Evolutionary conservation across 78 protist genomes (phyloP).

Genomic region (Dictyostelium discoideum): DNA sequence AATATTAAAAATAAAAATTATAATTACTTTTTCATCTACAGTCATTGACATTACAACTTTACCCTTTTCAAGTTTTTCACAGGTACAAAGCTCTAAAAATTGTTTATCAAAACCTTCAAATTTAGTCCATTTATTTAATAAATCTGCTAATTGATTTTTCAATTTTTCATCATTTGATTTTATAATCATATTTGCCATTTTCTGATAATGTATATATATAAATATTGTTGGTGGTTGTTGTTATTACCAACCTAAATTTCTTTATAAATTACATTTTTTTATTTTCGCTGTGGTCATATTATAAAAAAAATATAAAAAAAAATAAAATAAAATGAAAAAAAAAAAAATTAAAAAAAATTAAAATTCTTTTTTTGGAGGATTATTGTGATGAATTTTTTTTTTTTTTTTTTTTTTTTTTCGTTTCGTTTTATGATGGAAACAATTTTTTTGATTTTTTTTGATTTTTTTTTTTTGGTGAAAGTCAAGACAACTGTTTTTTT

Average conservation of each 20-base stretch:
- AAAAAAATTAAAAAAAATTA: no score
- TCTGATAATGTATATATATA: not conserved
- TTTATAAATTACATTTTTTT: not conserved
- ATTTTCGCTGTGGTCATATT: not conserved
- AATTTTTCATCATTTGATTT: not conserved
- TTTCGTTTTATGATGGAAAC: not conserved
- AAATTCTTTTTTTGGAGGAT: no score
- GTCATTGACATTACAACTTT: slow-evolving; percentile 4
- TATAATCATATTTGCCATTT: not conserved
- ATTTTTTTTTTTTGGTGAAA: no score
- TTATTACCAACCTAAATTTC: not conserved
- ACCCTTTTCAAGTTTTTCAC: not conserved
- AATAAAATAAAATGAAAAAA: no score
- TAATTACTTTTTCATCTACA: slow-evolving; percentile 3
- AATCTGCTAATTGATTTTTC: not conserved
- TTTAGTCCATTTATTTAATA: not conserved
- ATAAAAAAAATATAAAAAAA: no score
- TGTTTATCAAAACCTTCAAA: not conserved
- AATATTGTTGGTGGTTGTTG: not conserved
- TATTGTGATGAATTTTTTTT: no score
- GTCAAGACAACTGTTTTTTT: no score
- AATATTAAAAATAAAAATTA: no score
- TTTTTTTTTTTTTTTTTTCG: not conserved
- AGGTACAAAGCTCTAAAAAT: not conserved
- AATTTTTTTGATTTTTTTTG: not conserved